Evolutionary conservation across 371 early-diverging fungal genomes (phyloP).

Genomic region (Mortierella sp.): DNA sequence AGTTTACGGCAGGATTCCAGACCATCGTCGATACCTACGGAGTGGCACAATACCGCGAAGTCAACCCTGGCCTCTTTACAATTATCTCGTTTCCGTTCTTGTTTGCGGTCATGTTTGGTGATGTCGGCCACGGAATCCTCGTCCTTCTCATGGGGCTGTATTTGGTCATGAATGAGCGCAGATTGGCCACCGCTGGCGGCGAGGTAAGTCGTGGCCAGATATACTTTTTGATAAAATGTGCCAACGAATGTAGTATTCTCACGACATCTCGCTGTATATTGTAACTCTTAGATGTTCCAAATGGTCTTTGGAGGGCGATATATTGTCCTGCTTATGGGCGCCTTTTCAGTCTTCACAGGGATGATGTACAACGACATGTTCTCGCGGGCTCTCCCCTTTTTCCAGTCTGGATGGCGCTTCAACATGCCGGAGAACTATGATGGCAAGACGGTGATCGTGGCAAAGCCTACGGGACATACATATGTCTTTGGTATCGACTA

Average conservation of each 20-base stretch:
- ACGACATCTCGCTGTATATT: too few species aligned
- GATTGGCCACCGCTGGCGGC: constrained; percentile 73
- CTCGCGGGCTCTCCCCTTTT: constrained; percentile 83
- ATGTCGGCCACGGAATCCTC: constrained; percentile 97
- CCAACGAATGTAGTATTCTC: too few species aligned
- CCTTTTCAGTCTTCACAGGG: constrained; percentile 98
- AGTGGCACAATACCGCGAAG: constrained; percentile 98
- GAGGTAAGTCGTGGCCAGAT: constrained; percentile 75
- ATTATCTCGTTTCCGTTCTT: constrained; percentile 99
- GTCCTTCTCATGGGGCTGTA: constrained; percentile 83
- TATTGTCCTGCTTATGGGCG: constrained; percentile 96
- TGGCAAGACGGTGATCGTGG: constrained; percentile 52
- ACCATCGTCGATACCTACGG: constrained; percentile 98
- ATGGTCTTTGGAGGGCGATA: constrained; percentile 98
- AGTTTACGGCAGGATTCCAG: constrained; percentile 98
- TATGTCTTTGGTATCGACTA: constrained; percentile 78
- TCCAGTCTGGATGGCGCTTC: constrained; percentile 84
- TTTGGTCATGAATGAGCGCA: constrained; percentile 86
- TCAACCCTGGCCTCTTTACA: constrained; percentile 99
- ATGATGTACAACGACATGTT: constrained; percentile 99
- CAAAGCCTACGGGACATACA: constrained; percentile 53
- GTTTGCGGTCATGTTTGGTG: constrained; percentile 99
- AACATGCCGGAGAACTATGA: constrained; percentile 62
- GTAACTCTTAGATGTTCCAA: constrained; percentile 72
- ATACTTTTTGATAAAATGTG: neutral